A percentile compares a stretch with the other conserved stretches of the same genome.
Conservation (phyloP, 2,329 filamentous ascomycete species). For the Helicocarpus griseus region DNA sequence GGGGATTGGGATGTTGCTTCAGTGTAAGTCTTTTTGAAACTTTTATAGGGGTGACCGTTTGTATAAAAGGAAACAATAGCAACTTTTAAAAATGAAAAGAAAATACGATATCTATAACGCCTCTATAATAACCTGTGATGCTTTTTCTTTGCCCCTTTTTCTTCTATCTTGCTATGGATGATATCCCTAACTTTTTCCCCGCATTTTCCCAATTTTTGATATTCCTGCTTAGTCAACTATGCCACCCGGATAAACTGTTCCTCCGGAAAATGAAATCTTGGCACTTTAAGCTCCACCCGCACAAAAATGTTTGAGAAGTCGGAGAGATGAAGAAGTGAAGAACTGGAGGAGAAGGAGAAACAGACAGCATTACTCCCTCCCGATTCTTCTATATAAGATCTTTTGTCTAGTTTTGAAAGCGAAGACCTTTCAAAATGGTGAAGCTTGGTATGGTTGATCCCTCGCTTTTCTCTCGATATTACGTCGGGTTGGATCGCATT, state of each 20-base stretch:
- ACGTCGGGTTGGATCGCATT: too few species aligned
- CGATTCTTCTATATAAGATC: not conserved
- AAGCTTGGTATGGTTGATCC: slow-evolving; percentile 27
- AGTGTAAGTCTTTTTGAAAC: not conserved
- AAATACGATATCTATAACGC: not conserved
- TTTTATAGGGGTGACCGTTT: not conserved
- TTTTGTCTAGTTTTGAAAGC: slow-evolving; percentile 8
- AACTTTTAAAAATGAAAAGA: not conserved
- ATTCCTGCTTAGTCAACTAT: not conserved
- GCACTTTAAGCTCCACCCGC: slow-evolving; percentile 3
- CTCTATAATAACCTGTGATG: not conserved
- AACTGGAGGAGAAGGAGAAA: not conserved
- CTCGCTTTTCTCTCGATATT: not conserved
- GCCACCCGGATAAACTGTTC: not conserved
- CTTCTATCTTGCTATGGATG: not conserved
- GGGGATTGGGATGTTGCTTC: not conserved
- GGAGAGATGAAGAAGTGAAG: not conserved
- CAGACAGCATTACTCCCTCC: not conserved
- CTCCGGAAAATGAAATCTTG: slow-evolving; percentile 3
- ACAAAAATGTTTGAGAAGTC: slow-evolving; percentile 7
- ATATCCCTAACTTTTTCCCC: not conserved
- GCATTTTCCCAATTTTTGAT: not conserved
- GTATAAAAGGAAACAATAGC: not conserved
- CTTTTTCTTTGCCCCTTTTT: not conserved
- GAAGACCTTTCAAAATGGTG: slow-evolving; percentile 24